Evolutionary conservation across 305 asterid species (phyloP).

Genomic region (Fraxinus xanthoxyloides): DNA sequence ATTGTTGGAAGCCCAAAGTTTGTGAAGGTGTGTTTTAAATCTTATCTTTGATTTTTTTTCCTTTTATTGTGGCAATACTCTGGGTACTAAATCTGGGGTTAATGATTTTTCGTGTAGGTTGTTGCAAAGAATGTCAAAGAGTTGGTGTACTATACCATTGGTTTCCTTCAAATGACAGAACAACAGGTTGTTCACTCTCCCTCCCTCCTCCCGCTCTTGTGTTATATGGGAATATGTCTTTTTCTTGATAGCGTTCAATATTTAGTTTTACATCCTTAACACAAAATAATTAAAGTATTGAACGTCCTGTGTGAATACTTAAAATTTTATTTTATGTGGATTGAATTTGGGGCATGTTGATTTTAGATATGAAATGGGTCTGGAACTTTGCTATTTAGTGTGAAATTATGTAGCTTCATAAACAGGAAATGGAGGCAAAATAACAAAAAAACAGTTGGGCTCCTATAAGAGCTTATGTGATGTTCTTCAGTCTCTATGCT

Average conservation of each 20-base stretch:
- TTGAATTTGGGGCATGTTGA: neutral
- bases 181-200: constrained; percentile 60
- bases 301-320: neutral
- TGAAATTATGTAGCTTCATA: neutral
- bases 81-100: constrained; percentile 20
- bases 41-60: constrained; percentile 3
- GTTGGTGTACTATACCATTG: constrained; percentile 75
- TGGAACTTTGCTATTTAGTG: neutral
- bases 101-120: constrained; percentile 42
- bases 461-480: neutral
- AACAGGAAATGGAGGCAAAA: constrained; percentile 1
- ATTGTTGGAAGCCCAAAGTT: constrained; percentile 72
- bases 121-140: constrained; percentile 69
- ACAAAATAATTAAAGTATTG: neutral
- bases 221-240: neutral
- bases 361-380: neutral
- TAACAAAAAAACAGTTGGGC: neutral
- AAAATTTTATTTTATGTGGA: neutral
- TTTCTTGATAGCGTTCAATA: neutral
- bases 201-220: constrained; percentile 12
- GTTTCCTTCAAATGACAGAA: constrained; percentile 90
- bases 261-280: constrained; percentile 7
- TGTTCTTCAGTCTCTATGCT: neutral
- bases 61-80: constrained; percentile 11
- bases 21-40: constrained; percentile 57